Evolutionary conservation across 2,329 filamentous ascomycete genomes (phyloP).

Genomic region (Alternaria sp.): DNA sequence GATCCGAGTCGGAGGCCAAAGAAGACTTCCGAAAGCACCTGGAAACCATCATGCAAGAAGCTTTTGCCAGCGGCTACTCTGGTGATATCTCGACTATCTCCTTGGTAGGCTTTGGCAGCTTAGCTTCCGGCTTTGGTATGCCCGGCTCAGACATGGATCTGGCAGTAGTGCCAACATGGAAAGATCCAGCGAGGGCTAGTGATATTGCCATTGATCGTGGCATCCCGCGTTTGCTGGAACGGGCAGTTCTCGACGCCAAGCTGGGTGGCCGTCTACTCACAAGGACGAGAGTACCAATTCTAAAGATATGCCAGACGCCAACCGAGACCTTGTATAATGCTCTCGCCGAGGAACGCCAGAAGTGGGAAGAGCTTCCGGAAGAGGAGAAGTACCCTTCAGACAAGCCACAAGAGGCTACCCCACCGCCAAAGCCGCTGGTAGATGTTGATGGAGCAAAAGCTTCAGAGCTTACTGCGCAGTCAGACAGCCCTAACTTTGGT

Average conservation of each 20-base stretch:
- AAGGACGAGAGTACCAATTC: slow-evolving; percentile 81
- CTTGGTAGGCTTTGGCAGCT: slow-evolving; percentile 80
- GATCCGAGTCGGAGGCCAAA: slow-evolving; percentile 70
- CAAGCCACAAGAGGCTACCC: slow-evolving; percentile 18
- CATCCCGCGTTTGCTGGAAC: slow-evolving; percentile 78
- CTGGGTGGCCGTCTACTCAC: slow-evolving; percentile 79
- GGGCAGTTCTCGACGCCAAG: slow-evolving; percentile 72
- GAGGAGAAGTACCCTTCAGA: slow-evolving; percentile 51
- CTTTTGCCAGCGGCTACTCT: slow-evolving; percentile 57
- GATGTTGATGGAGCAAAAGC: slow-evolving; percentile 17
- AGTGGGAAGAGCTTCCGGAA: slow-evolving; percentile 69
- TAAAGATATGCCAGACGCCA: slow-evolving; percentile 82
- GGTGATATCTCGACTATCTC: slow-evolving; percentile 64
- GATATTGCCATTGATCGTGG: slow-evolving; percentile 57
- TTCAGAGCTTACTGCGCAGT: slow-evolving; percentile 6
- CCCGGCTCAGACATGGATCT: slow-evolving; percentile 92
- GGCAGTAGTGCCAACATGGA: slow-evolving; percentile 70
- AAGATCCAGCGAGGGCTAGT: slow-evolving; percentile 21
- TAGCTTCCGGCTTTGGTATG: slow-evolving; percentile 84
- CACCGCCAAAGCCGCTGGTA: slow-evolving; percentile 11
- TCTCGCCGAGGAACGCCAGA: slow-evolving; percentile 68
- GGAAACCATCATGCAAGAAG: slow-evolving; percentile 67
- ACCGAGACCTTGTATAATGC: slow-evolving; percentile 64
- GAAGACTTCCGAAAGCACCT: slow-evolving; percentile 71
- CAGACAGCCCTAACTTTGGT: slow-evolving; percentile 7